Base-by-base conservation (phyloP, 257 asterid genomes). In the Solanum phureja region DNA sequence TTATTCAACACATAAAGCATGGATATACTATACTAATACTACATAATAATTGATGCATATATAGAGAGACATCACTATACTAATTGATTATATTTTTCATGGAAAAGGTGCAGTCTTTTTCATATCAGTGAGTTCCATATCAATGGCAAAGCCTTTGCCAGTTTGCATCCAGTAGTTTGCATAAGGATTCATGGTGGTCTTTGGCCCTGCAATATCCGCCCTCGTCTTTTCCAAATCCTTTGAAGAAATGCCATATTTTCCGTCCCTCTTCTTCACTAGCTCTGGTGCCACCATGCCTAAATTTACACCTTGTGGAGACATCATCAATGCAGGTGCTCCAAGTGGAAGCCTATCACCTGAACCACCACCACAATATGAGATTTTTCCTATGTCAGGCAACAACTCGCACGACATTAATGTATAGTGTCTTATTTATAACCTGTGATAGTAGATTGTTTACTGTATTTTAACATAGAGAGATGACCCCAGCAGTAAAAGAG, bases 121-220 rank as follows among this genome's bases (percentile, higher is more conserved):
- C 97, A 95, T 94, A 86, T 91, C 93, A 0, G 91, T 37, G 2
- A 60, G 24, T 89, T 92, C 92, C 0, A 95, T 64, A 13, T 91
- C 93, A 1, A 95, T n/a, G 21, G 86, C 68, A 24, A 95, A 94
- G 0, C 98, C 97, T 86, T 93, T 94, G 0, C 92, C 96, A 24
- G 92, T 92, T 91, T 92, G 94, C 90, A 90, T 94, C 98, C 98
- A 95, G 84, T 95, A 93, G 85, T 95, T 96, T 0, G 97, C 98
- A 90, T 88, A 92, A 10, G 96, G 96, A 83, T 94, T 93, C 3
- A 92, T 88, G 90, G 93, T 91, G 77, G 93, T 90, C 89, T 94
- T 95, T 0, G 98, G 96, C 86, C 92, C 95, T 2, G 92, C 79
- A 5, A 95, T 83, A 37, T 92, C 98, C 1, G 89, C 87, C 56